Percentiles rank a stretch among this genome's conserved stretches.
Conservation (phyloP, 2,329 filamentous ascomycete species). For the Alternaria triticina region DNA sequence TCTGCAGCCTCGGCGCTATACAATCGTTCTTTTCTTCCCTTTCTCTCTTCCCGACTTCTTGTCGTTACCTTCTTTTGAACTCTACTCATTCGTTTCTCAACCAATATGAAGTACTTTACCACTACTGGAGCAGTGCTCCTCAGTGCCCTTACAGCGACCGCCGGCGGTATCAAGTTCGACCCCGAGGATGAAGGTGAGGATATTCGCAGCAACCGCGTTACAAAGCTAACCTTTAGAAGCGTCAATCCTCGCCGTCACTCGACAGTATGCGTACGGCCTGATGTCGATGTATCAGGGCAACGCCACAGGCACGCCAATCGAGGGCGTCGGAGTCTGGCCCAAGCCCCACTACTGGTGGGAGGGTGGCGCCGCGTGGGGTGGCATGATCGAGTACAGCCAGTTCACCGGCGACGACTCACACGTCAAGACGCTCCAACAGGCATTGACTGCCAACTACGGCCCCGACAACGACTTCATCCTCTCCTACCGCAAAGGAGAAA, state of each 20-base stretch:
- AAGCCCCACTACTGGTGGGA: conserved; percentile 58
- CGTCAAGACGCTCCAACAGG: conserved; percentile 50
- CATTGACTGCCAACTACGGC: conserved; percentile 52
- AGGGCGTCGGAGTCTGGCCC: conserved; percentile 51
- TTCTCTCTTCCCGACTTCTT: conserved; percentile 5
- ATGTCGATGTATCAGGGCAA: conserved; percentile 46
- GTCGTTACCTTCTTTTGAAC: conserved; percentile 5
- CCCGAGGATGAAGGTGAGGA: conserved; percentile 34
- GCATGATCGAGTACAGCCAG: conserved; percentile 53
- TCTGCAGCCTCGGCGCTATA: conserved; percentile 18
- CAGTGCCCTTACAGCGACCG: conserved; percentile 35
- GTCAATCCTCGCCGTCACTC: conserved; percentile 37
- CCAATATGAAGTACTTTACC: conserved; percentile 42
- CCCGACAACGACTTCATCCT: conserved; percentile 53
- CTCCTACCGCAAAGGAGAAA: conserved; percentile 47
- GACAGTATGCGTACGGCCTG: conserved; percentile 42
- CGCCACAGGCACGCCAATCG: conserved; percentile 23
- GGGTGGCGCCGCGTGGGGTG: conserved; percentile 49
- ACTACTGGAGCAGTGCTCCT: conserved; percentile 46
- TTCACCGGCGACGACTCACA: conserved; percentile 55
- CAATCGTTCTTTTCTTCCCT: conserved; percentile 29
- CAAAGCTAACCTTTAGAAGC: conserved; percentile 11
- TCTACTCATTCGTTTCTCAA: conserved; percentile 16
- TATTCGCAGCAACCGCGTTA: background rate
- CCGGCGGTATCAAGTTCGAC: conserved; percentile 38